Percentiles rank a stretch among this genome's conserved stretches.
Conservation (phyloP, 306 rosid species). For the Lupinus albus region DNA sequence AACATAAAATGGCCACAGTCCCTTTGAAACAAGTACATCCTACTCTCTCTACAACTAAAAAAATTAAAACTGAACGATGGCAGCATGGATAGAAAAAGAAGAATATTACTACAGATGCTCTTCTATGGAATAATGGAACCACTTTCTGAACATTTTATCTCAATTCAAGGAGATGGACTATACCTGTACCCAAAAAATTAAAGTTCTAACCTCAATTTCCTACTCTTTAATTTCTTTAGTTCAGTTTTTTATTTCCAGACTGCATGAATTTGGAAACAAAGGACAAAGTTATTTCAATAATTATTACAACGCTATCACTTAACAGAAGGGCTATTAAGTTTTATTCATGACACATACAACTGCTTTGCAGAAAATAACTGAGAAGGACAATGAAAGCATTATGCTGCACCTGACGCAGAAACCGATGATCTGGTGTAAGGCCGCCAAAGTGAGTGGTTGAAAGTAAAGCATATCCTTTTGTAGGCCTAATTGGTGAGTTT, state of each 20-base stretch:
- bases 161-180: slow-evolving; percentile 23
- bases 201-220: slow-evolving; percentile 10
- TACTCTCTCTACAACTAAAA: slow-evolving; percentile 7
- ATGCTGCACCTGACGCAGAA: slow-evolving; percentile 77
- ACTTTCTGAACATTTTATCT: slow-evolving; percentile 27
- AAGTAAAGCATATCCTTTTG: slow-evolving; percentile 85
- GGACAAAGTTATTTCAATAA: slow-evolving; percentile 22
- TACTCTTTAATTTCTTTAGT: slow-evolving; percentile 2
- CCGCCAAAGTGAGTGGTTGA: slow-evolving; percentile 89
- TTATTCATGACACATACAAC: slow-evolving; percentile 33
- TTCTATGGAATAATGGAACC: background rate
- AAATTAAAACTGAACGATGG: slow-evolving; percentile 5
- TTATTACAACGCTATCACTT: slow-evolving; percentile 21
- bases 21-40: slow-evolving; percentile 14
- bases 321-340: slow-evolving; percentile 8
- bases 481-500: slow-evolving; percentile 80
- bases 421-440: slow-evolving; percentile 81
- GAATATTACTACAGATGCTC: slow-evolving; percentile 23
- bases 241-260: background rate
- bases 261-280: slow-evolving; percentile 28
- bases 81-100: slow-evolving; percentile 7
- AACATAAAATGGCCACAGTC: background rate
- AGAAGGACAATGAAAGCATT: slow-evolving; percentile 29
- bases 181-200: slow-evolving; percentile 20
- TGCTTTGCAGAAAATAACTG: slow-evolving; percentile 28